Percentiles rank a stretch among this genome's conserved stretches.
phyloP scores from a whole-genome alignment of 1,139 yeast genomes.

The Lodderomyces margitis region DNA sequence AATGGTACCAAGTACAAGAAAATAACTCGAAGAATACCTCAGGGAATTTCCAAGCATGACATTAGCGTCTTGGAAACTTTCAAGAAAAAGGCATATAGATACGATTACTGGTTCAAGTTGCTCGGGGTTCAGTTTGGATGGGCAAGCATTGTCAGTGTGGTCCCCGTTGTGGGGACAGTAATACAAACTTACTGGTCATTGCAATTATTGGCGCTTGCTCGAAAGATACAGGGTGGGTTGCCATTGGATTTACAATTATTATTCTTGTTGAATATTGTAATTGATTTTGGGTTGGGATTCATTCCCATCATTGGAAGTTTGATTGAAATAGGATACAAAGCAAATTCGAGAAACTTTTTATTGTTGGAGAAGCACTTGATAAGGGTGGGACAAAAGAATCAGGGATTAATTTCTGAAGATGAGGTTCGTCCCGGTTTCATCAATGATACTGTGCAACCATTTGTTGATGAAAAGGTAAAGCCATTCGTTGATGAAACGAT shows the following conservation, averaged over 20 bases:
- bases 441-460: constrained; percentile 37
- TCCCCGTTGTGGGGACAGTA: constrained; percentile 40
- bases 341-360: constrained; percentile 42
- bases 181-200: constrained; percentile 41
- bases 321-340: constrained; percentile 43
- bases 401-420: constrained; percentile 27
- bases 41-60: constrained; percentile 36
- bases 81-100: constrained; percentile 37
- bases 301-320: constrained; percentile 45
- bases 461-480: constrained; percentile 34
- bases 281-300: constrained; percentile 41
- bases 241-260: constrained; percentile 42
- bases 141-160: constrained; percentile 35
- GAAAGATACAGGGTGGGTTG: constrained; percentile 38
- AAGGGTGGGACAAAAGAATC: constrained; percentile 40
- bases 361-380: constrained; percentile 39
- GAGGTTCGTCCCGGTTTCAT: constrained; percentile 43
- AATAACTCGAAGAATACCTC: constrained; percentile 34
- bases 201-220: constrained; percentile 28
- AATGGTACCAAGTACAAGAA: constrained; percentile 30
- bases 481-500: constrained; percentile 35
- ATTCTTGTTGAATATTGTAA: constrained; percentile 34
- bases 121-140: constrained; percentile 44
- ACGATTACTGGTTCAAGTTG: constrained; percentile 42
- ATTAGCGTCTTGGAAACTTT: constrained; percentile 26